Evolutionary conservation across 805 yeast genomes (phyloP), one percentile per base, ranked within the genome.

Genomic region (Lachancea kluyveri): DNA sequence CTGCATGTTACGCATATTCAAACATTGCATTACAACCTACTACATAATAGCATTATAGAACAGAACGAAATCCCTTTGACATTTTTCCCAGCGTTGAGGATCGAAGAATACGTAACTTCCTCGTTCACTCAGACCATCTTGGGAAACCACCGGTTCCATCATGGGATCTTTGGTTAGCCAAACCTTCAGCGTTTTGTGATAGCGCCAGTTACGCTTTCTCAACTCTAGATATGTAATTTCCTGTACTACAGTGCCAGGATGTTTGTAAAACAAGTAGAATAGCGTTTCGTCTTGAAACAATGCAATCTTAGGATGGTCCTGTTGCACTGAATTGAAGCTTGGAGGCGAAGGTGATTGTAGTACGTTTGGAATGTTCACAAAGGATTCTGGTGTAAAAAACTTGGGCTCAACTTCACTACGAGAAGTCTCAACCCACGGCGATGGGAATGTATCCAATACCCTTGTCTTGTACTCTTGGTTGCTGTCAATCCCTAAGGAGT

Each of bases 101-200:
- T 92, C 97, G 55, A 92, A 92, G 57, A 92, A 90, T 15, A 88
- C 79, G 54, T 92, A 92, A 7, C 87, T 77, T 1, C 98, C 97
- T 40, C 90, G 73, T 60, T 92, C 98, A 34, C 88, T 85, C 14
- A 54, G 33, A 21, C 66, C 70, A 36, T 83, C 90, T 21, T 79
- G 80, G 20, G 81, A 74, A 37, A 86, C 84, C 10, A 84, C 73
- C 1, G 96, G 96, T 57, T 90, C 97, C 40, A 78, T 77, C 47
- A 76, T 74, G 17, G 94, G 83, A 50, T 87, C 96, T 58, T 92
- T 92, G 8, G 98, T 92, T 37, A 92, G 64, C 98, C 98, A 92
- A 31, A 92, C 87, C 62, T 88, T 94, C 35, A 92, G 71, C 40
- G 86, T 95, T 61, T 87, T 90, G 61, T 92, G 98, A 52, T 84